Evolutionary conservation across 2,329 filamentous ascomycete genomes (phyloP).

Genomic region (Talaromyces pinophilus): DNA sequence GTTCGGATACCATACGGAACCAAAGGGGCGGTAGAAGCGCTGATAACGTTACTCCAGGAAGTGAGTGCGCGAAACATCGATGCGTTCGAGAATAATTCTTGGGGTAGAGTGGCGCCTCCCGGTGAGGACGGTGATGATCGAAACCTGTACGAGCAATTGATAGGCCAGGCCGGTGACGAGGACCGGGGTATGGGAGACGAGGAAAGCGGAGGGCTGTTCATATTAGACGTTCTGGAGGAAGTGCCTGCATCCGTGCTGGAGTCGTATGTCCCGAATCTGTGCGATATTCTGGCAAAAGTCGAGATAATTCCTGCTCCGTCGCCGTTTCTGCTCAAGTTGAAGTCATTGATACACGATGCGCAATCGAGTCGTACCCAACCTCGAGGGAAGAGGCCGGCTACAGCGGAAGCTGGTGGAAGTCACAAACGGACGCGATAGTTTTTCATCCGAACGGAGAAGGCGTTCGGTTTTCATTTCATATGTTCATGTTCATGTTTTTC

Average conservation of each 20-base stretch:
- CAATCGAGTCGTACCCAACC: conserved; percentile 27
- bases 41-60: conserved; percentile 42
- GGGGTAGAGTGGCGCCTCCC: conserved; percentile 36
- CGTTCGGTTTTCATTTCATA: background rate
- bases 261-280: conserved; percentile 34
- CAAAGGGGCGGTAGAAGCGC: conserved; percentile 40
- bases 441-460: background rate
- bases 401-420: conserved; percentile 23
- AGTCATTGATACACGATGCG: conserved; percentile 33
- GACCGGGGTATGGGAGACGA: background rate
- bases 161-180: conserved; percentile 35
- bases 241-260: conserved; percentile 36
- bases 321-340: conserved; percentile 38
- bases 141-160: conserved; percentile 46
- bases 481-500: background rate
- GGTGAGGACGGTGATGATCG: conserved; percentile 45
- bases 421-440: conserved; percentile 24
- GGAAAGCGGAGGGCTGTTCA: conserved; percentile 33
- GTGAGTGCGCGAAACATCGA: conserved; percentile 44
- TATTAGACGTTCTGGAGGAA: conserved; percentile 43
- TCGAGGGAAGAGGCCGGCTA: conserved; percentile 23
- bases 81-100: conserved; percentile 39
- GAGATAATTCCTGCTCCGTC: conserved; percentile 45
- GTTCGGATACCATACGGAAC: conserved; percentile 39
- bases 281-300: conserved; percentile 43